A percentile compares a stretch with the other conserved stretches of the same genome.
phyloP scores from a whole-genome alignment of 192 early-diverging fungal species.

The Gigaspora rosea region DNA sequence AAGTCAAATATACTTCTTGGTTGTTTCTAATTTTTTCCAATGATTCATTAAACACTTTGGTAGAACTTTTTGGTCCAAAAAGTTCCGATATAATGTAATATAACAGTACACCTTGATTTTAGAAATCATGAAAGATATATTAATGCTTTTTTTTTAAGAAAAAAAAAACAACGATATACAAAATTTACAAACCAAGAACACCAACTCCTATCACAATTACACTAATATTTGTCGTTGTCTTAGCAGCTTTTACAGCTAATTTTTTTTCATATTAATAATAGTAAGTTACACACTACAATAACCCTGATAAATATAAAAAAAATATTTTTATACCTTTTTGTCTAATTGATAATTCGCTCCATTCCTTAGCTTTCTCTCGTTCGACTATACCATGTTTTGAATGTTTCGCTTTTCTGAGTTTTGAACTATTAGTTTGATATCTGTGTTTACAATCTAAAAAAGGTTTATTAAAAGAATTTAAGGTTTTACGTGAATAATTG shows the following conservation, averaged over 20 bases:
- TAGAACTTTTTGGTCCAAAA: constrained; percentile 52
- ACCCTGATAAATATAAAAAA: neutral
- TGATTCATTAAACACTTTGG: constrained; percentile 55
- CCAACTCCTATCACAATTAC: constrained; percentile 49
- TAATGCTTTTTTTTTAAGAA: neutral
- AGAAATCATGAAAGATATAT: neutral
- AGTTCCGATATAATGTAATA: constrained; percentile 52
- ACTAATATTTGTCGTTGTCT: constrained; percentile 49
- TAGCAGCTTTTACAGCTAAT: constrained; percentile 54
- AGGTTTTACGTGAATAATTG: no score
- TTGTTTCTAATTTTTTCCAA: constrained; percentile 50
- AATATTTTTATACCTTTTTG: neutral
- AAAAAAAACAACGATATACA: neutral
- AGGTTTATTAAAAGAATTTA: no score
- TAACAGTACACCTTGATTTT: constrained; percentile 36
- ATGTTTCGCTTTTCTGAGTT: no score
- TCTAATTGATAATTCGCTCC: neutral
- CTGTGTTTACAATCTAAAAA: no score
- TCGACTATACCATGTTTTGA: neutral
- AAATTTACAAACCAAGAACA: constrained; percentile 36
- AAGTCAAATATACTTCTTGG: constrained; percentile 34
- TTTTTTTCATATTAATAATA: neutral
- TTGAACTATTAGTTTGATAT: no score
- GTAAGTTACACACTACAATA: neutral
- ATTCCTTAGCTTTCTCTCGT: neutral